Percentiles rank a stretch among this genome's conserved stretches.
Conservation (phyloP, 768 basidiomycete genomes). For the Suillus cothurnatus region DNA sequence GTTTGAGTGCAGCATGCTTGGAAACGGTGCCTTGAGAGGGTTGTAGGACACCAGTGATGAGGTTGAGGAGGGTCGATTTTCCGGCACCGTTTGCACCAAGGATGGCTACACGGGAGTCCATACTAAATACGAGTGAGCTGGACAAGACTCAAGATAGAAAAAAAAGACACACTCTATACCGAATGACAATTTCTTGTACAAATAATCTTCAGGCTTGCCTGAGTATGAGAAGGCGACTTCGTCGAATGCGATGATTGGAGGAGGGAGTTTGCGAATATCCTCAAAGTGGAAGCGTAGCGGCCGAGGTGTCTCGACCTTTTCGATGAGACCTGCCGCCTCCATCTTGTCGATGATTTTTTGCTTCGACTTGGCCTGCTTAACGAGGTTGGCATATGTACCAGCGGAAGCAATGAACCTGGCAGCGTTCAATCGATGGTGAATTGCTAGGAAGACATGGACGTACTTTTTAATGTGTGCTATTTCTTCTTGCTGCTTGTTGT, state of each 20-base stretch:
- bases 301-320: slow-evolving; percentile 79
- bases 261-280: slow-evolving; percentile 89
- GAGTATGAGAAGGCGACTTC: slow-evolving; percentile 96
- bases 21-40: slow-evolving; percentile 86
- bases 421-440: slow-evolving; percentile 12
- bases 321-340: slow-evolving; percentile 97
- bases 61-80: slow-evolving; percentile 89
- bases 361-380: slow-evolving; percentile 98
- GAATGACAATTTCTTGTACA: slow-evolving; percentile 90
- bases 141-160: slow-evolving; percentile 7
- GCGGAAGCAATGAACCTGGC: slow-evolving; percentile 95
- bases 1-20: slow-evolving; percentile 87
- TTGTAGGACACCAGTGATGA: slow-evolving; percentile 82
- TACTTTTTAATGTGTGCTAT: slow-evolving; percentile 98
- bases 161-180: slow-evolving; percentile 83
- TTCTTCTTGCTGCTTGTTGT: slow-evolving; percentile 97
- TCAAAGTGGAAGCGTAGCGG: slow-evolving; percentile 94
- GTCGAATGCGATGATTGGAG: slow-evolving; percentile 96
- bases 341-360: slow-evolving; percentile 99
- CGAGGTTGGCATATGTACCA: slow-evolving; percentile 98
- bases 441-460: slow-evolving; percentile 22
- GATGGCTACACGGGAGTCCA: slow-evolving; percentile 95
- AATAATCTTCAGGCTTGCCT: slow-evolving; percentile 82
- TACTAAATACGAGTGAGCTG: slow-evolving; percentile 44
- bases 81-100: slow-evolving; percentile 96